Base-by-base conservation (phyloP, 805 yeast species). In the Candida maesae region DNA sequence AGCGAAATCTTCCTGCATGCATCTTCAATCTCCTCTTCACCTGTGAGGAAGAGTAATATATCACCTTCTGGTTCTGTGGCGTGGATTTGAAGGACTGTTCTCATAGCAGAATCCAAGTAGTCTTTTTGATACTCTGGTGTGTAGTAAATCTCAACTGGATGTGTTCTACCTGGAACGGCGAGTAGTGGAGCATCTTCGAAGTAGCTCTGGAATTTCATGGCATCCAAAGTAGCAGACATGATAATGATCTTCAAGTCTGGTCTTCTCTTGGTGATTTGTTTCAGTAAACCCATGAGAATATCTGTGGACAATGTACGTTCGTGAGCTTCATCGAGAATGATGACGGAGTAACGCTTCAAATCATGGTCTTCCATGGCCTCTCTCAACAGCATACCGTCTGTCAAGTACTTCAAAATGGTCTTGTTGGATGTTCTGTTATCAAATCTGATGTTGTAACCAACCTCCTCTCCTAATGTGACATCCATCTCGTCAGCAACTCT, bases 401-500 rank as follows among this genome's bases (percentile, higher is more conserved):
- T 91, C 97, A 91, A 87, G 69, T 93, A 91, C 65, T 89, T 88
- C 56, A 91, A 70, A 27, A 90, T 75, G 6, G 99, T 91, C 52
- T 79, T 84, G 40, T 74, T 71, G 30, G 84, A 71, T 2, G 96
- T 86, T 54, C 78, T 86, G 65, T 91, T 90, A 54, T 93, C 98
- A 60, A 91, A 91, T 70, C 99, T 83, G 54, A 91, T 85, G 51
- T 84, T 79, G 67, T 91, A 91, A 68, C 99, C 99, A 45, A 91
- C 98, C 65, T 91, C 95, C 51, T 83, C 84, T 26, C 99, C 99
- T 38, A 91, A 67, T 45, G 76, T 72, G 6, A 91, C 98, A 63
- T 90, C 98, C 93, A 90, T 79, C 65, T 91, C 99, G 58, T 88
- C 95, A 4, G 98, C 96, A 39, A 91, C 99, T 71, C 99, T 84